Base-by-base conservation (phyloP, 2,329 filamentous ascomycete genomes). In the Macrophomina tecta region DNA sequence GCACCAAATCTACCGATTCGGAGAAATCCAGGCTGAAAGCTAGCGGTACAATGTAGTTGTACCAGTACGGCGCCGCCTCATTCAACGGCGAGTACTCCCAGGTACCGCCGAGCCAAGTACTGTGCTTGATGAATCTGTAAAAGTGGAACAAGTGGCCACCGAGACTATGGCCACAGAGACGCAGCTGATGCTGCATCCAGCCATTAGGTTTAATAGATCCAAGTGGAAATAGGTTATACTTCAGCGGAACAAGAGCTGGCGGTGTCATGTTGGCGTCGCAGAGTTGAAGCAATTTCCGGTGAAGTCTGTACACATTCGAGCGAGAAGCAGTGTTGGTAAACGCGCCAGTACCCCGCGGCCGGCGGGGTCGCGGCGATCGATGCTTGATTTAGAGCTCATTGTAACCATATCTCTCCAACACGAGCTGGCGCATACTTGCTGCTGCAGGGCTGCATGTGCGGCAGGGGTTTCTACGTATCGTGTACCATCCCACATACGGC, bases 51-150 rank as follows among this genome's bases (percentile, higher is more conserved):
- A 87, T 76, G 9, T 81, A 83, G 69, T 88, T 87, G 72, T 86
- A 84, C 84, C 85, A 87, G 72, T 88, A 89, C 0, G 85, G 84
- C 38, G 82, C 80, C 1, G 81, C 83, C 75, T 88, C 86, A 69
- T 87, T 81, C 3, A 87, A 75, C 28, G 75, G 74, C 11, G 81
- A 85, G 70, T 88, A 88, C 69, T 87, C 85, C 3, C 76, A 72
- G 8, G 42, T 30, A 4, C 85, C 84, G 2, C 84, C 85, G 2
- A 85, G 72, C 84, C 85, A 89, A 9, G 77, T 76, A 3, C 80
- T 82, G 66, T 85, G 73, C 3, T 80, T 77, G 16, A 88, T 84
- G 68, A 81, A 84, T 18, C 79, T 79, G 74, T 86, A 88, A 69
- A 88, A 88, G 51, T 87, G 81, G 69, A 81, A 80, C 67, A 84